phyloP scores from a whole-genome alignment of 192 early-diverging fungal species.

The Coemansia sp. region DNA sequence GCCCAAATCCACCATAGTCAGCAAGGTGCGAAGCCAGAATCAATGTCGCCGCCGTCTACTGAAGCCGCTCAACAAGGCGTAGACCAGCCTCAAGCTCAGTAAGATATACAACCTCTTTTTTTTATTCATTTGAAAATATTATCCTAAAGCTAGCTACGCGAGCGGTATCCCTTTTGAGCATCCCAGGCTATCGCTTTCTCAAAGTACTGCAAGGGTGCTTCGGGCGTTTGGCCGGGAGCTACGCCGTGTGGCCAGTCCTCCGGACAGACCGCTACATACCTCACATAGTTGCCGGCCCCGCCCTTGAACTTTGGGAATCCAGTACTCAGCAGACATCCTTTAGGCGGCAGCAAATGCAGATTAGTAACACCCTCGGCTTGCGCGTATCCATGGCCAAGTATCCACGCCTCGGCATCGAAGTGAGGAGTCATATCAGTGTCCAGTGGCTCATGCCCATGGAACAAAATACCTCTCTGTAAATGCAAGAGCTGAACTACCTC shows the following conservation, averaged over 20 bases:
- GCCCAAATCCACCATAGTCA: constrained; percentile 56
- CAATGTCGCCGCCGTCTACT: constrained; percentile 1
- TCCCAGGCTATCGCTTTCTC: constrained; percentile 37
- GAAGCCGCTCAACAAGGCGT: background rate
- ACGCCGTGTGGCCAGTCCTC: constrained; percentile 43
- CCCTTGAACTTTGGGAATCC: constrained; percentile 58
- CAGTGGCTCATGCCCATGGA: constrained; percentile 59
- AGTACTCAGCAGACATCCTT: constrained; percentile 56
- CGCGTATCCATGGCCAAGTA: constrained; percentile 49
- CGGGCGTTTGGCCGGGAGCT: constrained; percentile 33
- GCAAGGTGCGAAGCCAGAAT: constrained; percentile 24
- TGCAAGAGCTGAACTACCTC: constrained; percentile 54
- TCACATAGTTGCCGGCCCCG: constrained; percentile 54
- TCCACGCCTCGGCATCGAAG: constrained; percentile 53
- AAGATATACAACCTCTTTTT: background rate
- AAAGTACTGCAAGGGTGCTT: constrained; percentile 51
- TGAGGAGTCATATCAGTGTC: constrained; percentile 56
- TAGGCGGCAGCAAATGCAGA: constrained; percentile 52
- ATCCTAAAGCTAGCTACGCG: constrained; percentile 9
- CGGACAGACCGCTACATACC: constrained; percentile 56
- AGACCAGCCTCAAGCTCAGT: background rate
- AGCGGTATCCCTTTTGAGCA: constrained; percentile 29
- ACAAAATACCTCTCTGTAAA: constrained; percentile 46
- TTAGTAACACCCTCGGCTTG: constrained; percentile 59
- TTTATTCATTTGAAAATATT: background rate